These are phyloP conservation scores for Tardiomyces depauwii DNA, from an alignment of 1,139 yeast genomes.

Conservation along the genomic window DNA sequence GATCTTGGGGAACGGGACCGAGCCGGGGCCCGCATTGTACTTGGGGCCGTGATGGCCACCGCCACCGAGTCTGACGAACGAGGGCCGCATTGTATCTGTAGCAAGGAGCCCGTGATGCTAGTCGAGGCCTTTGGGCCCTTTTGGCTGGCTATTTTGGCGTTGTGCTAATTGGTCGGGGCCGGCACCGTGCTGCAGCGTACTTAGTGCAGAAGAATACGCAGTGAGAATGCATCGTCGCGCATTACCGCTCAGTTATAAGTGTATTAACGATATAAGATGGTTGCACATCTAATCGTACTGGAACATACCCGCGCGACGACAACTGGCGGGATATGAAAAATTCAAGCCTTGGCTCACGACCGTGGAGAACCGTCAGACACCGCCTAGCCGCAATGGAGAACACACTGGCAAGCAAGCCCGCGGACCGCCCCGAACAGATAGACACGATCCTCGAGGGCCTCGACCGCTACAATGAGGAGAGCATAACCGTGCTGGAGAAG, in stretches of 20 bases:
- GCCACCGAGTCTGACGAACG: conserved; percentile 5
- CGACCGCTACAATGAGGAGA: conserved; percentile 36
- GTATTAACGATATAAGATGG: too few relatives aligned
- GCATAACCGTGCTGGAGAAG: conserved; percentile 32
- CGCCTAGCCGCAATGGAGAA: conserved; percentile 15
- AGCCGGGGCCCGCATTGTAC: conserved; percentile 24
- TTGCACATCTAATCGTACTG: not conserved
- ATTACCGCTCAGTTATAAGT: too few relatives aligned
- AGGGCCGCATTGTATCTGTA: not conserved
- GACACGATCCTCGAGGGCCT: conserved; percentile 28
- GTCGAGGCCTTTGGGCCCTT: too few relatives aligned
- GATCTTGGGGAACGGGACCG: conserved; percentile 26
- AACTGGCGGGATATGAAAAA: not conserved
- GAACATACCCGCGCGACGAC: not conserved
- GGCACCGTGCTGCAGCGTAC: too few relatives aligned
- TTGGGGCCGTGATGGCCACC: conserved; percentile 2
- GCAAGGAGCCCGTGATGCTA: too few relatives aligned
- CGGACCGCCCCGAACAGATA: conserved; percentile 29
- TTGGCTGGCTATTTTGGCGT: not conserved
- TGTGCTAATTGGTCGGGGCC: not conserved
- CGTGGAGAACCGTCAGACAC: not conserved
- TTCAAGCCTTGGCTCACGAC: not conserved
- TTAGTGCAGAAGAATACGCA: too few relatives aligned
- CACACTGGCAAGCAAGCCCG: conserved; percentile 23
- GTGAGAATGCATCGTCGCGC: too few relatives aligned